These are phyloP conservation scores for Beauveria sp. DNA, from an alignment of 2,329 filamentous ascomycete genomes.

Conservation along the genomic window DNA sequence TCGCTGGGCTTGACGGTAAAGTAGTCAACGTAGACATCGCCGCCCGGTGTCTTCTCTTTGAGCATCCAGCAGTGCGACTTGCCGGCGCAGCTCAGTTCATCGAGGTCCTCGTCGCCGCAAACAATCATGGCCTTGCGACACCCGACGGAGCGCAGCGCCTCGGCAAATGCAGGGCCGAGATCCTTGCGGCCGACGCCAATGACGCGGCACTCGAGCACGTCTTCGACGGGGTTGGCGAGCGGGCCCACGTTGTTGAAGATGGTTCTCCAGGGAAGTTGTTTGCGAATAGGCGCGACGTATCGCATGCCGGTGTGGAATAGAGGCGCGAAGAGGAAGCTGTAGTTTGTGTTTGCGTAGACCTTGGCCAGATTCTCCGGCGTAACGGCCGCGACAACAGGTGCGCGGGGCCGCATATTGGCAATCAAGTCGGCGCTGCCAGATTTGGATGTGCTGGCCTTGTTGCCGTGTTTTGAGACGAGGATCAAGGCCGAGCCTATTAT, in stretches of 20 bases:
- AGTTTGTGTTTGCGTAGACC: constrained; percentile 77
- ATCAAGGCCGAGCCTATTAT: constrained; percentile 84
- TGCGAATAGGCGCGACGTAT: constrained; percentile 77
- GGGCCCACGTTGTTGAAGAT: constrained; percentile 97
- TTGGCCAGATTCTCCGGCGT: constrained; percentile 60
- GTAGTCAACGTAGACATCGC: constrained; percentile 54
- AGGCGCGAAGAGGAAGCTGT: constrained; percentile 91
- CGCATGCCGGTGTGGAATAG: constrained; percentile 95
- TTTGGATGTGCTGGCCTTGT: constrained; percentile 88
- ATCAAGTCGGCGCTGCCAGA: constrained; percentile 93
- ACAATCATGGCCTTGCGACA: constrained; percentile 80
- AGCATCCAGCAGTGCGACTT: constrained; percentile 84
- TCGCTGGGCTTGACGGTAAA: constrained; percentile 77
- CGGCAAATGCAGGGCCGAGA: constrained; percentile 81
- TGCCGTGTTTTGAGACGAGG: constrained; percentile 89
- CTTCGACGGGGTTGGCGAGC: constrained; percentile 82
- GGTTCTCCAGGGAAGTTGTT: constrained; percentile 85
- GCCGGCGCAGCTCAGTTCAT: constrained; percentile 90
- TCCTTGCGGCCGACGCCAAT: constrained; percentile 87
- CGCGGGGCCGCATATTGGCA: constrained; percentile 60
- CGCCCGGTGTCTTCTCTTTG: constrained; percentile 35
- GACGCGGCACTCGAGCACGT: constrained; percentile 76
- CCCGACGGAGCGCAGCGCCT: constrained; percentile 70
- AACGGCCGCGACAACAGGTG: constrained; percentile 69
- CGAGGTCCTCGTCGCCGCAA: constrained; percentile 88